Conservation (phyloP, 2,329 filamentous ascomycete genomes). For the Cladosporium phlei region DNA sequence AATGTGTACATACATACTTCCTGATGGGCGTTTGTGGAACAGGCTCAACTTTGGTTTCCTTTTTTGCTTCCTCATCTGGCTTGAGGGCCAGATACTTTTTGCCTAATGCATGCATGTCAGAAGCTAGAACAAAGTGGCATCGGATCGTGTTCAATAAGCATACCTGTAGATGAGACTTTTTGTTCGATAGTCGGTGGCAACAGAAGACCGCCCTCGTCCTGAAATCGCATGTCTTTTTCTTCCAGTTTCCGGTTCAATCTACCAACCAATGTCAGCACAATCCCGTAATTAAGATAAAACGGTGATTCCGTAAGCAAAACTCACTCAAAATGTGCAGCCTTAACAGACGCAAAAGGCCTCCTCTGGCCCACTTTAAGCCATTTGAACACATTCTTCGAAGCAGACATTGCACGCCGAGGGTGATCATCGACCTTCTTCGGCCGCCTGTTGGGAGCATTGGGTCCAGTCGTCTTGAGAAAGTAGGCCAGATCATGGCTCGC, state of each 20-base stretch:
- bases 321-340: constrained; percentile 8
- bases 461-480: constrained; percentile 37
- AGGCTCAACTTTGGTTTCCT: neutral
- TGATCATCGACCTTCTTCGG: constrained; percentile 26
- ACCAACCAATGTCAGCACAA: neutral
- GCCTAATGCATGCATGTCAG: constrained; percentile 20
- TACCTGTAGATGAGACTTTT: constrained; percentile 33
- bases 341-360: constrained; percentile 9
- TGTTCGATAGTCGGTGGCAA: constrained; percentile 28
- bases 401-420: constrained; percentile 23
- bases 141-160: constrained; percentile 4
- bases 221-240: constrained; percentile 6
- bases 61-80: constrained; percentile 14
- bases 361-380: constrained; percentile 25
- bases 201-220: constrained; percentile 29
- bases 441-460: constrained; percentile 26
- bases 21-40: neutral
- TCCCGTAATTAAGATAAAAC: neutral
- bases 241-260: constrained; percentile 6
- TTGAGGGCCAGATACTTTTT: constrained; percentile 26
- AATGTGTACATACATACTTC: neutral
- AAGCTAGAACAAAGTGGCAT: neutral
- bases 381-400: constrained; percentile 29
- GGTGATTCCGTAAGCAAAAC: neutral
- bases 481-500: constrained; percentile 34